Conservation (phyloP, 2,329 filamentous ascomycete genomes). For the Amphichorda felina region DNA sequence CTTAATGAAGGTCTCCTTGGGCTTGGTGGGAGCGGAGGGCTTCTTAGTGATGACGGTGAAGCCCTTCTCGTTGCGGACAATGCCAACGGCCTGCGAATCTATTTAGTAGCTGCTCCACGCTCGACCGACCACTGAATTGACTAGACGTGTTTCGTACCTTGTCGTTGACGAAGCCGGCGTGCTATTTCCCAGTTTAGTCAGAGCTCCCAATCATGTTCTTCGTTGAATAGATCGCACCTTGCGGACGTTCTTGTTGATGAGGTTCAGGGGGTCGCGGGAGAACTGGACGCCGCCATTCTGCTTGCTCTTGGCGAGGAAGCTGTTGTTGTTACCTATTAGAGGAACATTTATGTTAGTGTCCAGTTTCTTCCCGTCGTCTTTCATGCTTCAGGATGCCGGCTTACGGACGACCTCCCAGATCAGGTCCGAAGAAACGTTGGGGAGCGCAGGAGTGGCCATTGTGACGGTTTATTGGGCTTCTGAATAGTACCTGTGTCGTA, state of each 20-base stretch:
- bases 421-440: conserved; percentile 80
- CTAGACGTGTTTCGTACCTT: conserved; percentile 50
- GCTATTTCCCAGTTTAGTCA: conserved; percentile 39
- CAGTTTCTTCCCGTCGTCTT: conserved; percentile 2
- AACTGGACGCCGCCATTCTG: conserved; percentile 71
- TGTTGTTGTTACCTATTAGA: conserved; percentile 66
- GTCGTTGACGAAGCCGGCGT: conserved; percentile 86
- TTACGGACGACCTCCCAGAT: conserved; percentile 93
- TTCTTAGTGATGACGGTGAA: conserved; percentile 82
- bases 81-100: conserved; percentile 61
- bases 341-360: conserved; percentile 3
- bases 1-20: conserved; percentile 52
- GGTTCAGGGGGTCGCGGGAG: conserved; percentile 89
- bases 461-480: conserved; percentile 18
- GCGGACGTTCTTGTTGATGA: conserved; percentile 81
- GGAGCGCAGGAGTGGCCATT: conserved; percentile 43
- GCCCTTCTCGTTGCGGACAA: conserved; percentile 64
- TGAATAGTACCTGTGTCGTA: conserved; percentile 3
- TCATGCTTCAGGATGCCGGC: conserved; percentile 34
- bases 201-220: neutral
- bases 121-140: too few relatives aligned
- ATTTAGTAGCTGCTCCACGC: neutral
- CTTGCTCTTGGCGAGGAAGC: conserved; percentile 86
- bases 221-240: conserved; percentile 48
- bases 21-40: conserved; percentile 57